Base-by-base conservation (phyloP, 768 basidiomycete species). In the Inosperma sp. region DNA sequence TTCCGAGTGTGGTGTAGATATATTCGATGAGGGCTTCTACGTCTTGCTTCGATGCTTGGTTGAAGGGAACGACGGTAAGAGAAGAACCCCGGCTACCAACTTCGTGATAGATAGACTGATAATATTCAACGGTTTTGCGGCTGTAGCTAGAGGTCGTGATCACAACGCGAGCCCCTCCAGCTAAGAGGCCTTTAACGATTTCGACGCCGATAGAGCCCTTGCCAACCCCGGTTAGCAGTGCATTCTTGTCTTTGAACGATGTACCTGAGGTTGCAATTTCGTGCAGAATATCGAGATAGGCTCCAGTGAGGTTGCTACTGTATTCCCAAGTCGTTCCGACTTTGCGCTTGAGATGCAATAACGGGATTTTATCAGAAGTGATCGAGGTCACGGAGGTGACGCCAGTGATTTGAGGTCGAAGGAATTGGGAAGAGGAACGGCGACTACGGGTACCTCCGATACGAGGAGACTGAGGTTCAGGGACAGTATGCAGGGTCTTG, bases 251-350 rank as follows among this genome's bases (percentile, higher is more conserved):
- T 69, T 95, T 89, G 80, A 98, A 99, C 1, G 93, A 94, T 1
- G 94, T 97, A 10, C 96, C 96, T 4, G 95, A 93, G 0, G 96
- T 97, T 5, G 96, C 96, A 59, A 99, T 98, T 70, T 99, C 96
- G 64, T 94, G 91, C 27, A 99, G 77, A 59, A 99, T 87, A 62
- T 99, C 96, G 56, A 99, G 82, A 69, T 99, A 97, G 19, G 91
- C 88, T 48, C 90, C 82, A 8, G 95, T 98, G 48, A 99, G 75
- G 70, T 98, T 98, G 71, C 88, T 92, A 62, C 90, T 93, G 73
- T 98, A 99, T 64, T 95, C 92, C 93, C 95, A 98, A 60, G 79
- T 86, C 14, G 80, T 81, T 30, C 95, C 96, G 26, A 95, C 90
- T 73, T 93, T 96, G 67, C 96, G 85, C 77, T 98, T 98, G 56